Percentiles rank a stretch among this genome's conserved stretches.
phyloP scores from a whole-genome alignment of 179 eudicot genomes.

The Drosera spatulata region DNA sequence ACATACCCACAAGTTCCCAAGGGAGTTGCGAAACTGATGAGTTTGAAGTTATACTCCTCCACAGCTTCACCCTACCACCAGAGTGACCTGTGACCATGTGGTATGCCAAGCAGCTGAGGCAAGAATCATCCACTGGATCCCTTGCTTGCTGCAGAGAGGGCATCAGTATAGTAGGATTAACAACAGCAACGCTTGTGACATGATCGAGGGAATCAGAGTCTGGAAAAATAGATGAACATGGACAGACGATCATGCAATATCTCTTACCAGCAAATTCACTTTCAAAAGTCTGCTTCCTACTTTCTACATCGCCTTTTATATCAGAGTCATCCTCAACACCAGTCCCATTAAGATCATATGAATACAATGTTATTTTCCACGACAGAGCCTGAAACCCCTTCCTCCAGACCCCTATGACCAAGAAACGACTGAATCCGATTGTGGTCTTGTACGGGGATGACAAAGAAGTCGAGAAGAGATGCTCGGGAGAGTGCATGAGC shows the following conservation, averaged over 20 bases:
- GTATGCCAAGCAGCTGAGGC: conserved; percentile 28
- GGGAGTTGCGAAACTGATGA: conserved; percentile 20
- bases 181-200: conserved; percentile 50
- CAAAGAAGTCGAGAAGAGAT: conserved; percentile 51
- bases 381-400: conserved; percentile 50
- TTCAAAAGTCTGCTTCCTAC: conserved; percentile 20
- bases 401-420: conserved; percentile 61
- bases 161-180: conserved; percentile 27
- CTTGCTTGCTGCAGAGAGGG: conserved; percentile 22
- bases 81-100: conserved; percentile 71
- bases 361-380: conserved; percentile 60
- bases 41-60: conserved; percentile 51
- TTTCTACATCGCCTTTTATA: conserved; percentile 8
- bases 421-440: conserved; percentile 26
- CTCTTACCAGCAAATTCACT: conserved; percentile 45
- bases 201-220: conserved; percentile 32
- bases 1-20: conserved; percentile 80
- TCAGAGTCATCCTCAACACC: conserved; percentile 14
- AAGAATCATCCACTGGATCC: conserved; percentile 21
- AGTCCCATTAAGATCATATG: conserved; percentile 27
- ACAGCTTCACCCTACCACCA: conserved; percentile 70
- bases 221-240: conserved; percentile 49
- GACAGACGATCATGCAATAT: conserved; percentile 39
- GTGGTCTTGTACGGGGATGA: conserved; percentile 29
- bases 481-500: conserved; percentile 31